Base-by-base conservation (phyloP, 2,329 filamentous ascomycete genomes). In the Colletotrichum simmondsii region DNA sequence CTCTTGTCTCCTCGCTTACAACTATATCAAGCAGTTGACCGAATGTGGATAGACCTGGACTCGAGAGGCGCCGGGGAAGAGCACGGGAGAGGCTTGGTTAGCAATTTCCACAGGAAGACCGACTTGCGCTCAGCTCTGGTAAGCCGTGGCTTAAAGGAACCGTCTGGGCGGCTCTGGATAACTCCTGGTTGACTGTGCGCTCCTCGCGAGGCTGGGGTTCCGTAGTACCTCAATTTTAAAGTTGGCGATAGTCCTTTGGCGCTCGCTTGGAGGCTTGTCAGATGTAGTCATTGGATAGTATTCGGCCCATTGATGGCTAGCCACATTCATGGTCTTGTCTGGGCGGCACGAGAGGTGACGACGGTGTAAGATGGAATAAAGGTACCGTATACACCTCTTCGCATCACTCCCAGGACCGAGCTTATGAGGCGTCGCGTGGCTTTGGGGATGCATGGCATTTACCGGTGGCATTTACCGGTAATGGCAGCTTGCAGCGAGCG, bases 81-180 rank as follows among this genome's bases (percentile, higher is more conserved):
- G 6, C 61, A n/a, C n/a, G 42, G 58, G 30, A 16, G 58, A 12
- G 65, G 65, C 52, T 68, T 59, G 68, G 19, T 16, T 16, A 46
- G 57, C 64, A 68, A 71, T 62, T 37, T 68, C 68, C 64, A 62
- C 68, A 37, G 26, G 7, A 49, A n/a, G n/a, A n/a, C 42, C 57
- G 49, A 26, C 28, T 19, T 8, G 53, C 26, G 26, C 42, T 16
- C 30, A 59, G 30, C 49, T 22, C 46, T 37, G 35, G 64, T 49
- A 24, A 24, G 49, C 54, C 42, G 52, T 67, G 57, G 68, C 63
- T 67, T 67, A 7, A 22, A 26, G 30, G 54, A 49, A 37, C 61
- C 60, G 32, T 52, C 49, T 5, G 46, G 26, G 60, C 59, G 52
- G 60, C 49, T 24, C 19, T 59, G 24, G 30, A 37, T 28, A 24